These are phyloP conservation scores for Coffea canephora DNA, from an alignment of 257 asterid genomes.

Conservation along the genomic window DNA sequence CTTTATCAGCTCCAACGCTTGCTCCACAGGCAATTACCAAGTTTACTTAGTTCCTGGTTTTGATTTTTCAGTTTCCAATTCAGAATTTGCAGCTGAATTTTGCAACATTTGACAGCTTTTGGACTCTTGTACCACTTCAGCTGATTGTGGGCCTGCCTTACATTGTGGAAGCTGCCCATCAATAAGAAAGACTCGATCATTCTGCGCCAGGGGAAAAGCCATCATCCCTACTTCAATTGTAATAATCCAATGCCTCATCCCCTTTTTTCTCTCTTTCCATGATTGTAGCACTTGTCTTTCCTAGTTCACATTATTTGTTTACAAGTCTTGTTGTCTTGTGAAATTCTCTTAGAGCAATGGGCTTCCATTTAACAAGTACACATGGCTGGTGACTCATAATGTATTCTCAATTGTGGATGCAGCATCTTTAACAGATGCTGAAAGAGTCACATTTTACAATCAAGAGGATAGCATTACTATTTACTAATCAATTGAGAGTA, in stretches of 20 bases:
- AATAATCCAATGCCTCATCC: slow-evolving; percentile 17
- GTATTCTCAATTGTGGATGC: slow-evolving; percentile 80
- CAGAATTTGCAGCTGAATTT: slow-evolving; percentile 29
- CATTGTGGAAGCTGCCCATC: slow-evolving; percentile 91
- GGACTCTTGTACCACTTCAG: slow-evolving; percentile 62
- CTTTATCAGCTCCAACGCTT: slow-evolving; percentile 42
- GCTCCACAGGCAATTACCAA: slow-evolving; percentile 74
- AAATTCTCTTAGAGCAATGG: slow-evolving; percentile 55
- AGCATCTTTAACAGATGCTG: too few species aligned
- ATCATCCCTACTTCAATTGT: slow-evolving; percentile 67
- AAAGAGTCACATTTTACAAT: slow-evolving; percentile 62
- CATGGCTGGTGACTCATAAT: slow-evolving; percentile 95
- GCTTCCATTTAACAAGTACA: slow-evolving; percentile 81
- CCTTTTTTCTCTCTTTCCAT: not conserved
- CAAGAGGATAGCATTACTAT: slow-evolving; percentile 65
- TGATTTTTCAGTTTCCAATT: not conserved
- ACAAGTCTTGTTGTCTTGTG: not conserved
- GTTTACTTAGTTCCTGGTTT: slow-evolving; percentile 22
- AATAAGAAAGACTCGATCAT: slow-evolving; percentile 62
- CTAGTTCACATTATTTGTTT: not conserved
- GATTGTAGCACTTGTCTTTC: not conserved
- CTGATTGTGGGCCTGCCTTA: slow-evolving; percentile 74
- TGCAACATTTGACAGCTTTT: slow-evolving; percentile 50
- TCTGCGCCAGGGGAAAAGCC: slow-evolving; percentile 82
- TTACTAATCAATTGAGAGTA: slow-evolving; percentile 88